phyloP scores from a whole-genome alignment of 768 basidiomycete species.

The Exidia glandulosa region DNA sequence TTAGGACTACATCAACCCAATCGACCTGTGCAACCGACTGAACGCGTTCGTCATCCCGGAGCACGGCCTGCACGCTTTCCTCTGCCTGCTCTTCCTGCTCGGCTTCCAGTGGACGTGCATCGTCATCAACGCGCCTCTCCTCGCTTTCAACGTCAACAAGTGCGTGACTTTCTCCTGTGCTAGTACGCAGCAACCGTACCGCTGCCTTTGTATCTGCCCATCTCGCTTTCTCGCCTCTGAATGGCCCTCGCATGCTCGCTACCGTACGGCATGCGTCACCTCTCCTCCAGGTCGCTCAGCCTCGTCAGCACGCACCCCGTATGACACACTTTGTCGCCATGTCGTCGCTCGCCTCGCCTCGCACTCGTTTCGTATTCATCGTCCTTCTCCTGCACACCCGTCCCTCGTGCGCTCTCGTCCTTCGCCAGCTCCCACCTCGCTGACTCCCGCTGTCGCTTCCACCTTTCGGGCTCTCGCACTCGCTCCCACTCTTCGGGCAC shows the following conservation, averaged over 20 bases:
- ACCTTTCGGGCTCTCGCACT: too few relatives aligned
- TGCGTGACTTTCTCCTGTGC: conserved; percentile 28
- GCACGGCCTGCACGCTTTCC: conserved; percentile 88
- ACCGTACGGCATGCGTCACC: not conserved
- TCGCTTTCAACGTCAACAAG: conserved; percentile 93
- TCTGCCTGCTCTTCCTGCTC: conserved; percentile 83
- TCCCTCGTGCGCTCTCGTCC: not conserved
- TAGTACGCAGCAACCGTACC: not conserved
- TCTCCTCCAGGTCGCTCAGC: too few relatives aligned
- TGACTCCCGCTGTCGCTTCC: not conserved
- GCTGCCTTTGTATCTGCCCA: not conserved
- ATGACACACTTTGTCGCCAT: too few relatives aligned
- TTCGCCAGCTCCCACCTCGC: too few relatives aligned
- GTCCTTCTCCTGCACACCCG: too few relatives aligned
- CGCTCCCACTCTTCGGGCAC: not conserved
- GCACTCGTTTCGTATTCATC: too few relatives aligned
- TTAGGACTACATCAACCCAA: conserved; percentile 94
- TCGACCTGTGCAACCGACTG: conserved; percentile 99
- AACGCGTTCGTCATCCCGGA: conserved; percentile 89
- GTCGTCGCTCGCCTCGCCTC: too few relatives aligned
- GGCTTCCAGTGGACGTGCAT: conserved; percentile 94
- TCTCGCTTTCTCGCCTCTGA: too few relatives aligned
- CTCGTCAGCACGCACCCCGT: too few relatives aligned
- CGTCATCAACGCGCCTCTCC: conserved; percentile 78
- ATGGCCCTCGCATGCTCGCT: not conserved